A percentile compares a stretch with the other conserved stretches of the same genome.
phyloP scores from a whole-genome alignment of 345 rosid genomes.

The Citrus glauca region DNA sequence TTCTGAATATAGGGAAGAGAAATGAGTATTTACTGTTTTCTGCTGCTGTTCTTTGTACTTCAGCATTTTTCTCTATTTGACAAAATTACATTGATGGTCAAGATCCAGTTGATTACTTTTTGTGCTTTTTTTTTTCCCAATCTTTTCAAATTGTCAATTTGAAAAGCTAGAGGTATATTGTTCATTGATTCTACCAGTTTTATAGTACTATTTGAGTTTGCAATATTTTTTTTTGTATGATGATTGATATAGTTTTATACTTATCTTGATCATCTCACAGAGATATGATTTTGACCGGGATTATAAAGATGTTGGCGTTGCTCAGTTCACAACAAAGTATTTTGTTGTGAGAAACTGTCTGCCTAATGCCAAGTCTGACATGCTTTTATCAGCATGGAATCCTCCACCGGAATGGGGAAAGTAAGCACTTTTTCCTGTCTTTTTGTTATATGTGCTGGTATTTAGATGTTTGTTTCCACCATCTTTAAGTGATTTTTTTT shows the following conservation, averaged over 20 bases:
- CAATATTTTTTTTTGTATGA: background rate
- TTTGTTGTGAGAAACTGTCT: conserved; percentile 87
- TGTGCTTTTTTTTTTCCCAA: too few species aligned
- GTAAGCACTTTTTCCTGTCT: conserved; percentile 37
- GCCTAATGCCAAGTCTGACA: conserved; percentile 77
- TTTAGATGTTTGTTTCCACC: background rate
- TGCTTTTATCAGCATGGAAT: conserved; percentile 95
- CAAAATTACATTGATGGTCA: background rate
- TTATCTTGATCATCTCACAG: conserved; percentile 32
- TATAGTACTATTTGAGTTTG: conserved; percentile 1
- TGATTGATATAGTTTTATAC: conserved; percentile 16
- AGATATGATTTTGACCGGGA: conserved; percentile 97
- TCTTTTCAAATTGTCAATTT: background rate
- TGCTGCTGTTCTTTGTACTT: background rate
- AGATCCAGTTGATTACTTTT: background rate
- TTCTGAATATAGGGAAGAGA: conserved; percentile 3
- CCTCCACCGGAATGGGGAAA: conserved; percentile 99
- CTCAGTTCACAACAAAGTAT: conserved; percentile 79
- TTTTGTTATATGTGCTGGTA: conserved; percentile 9
- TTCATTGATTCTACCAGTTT: background rate
- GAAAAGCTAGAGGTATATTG: background rate
- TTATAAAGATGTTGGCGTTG: conserved; percentile 93
- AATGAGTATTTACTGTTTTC: conserved; percentile 2
- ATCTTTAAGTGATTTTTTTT: background rate
- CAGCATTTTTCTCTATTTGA: background rate